These are phyloP conservation scores for Inonotus hispidus DNA, from an alignment of 1,284 basidiomycete genomes.

Conservation along the genomic window DNA sequence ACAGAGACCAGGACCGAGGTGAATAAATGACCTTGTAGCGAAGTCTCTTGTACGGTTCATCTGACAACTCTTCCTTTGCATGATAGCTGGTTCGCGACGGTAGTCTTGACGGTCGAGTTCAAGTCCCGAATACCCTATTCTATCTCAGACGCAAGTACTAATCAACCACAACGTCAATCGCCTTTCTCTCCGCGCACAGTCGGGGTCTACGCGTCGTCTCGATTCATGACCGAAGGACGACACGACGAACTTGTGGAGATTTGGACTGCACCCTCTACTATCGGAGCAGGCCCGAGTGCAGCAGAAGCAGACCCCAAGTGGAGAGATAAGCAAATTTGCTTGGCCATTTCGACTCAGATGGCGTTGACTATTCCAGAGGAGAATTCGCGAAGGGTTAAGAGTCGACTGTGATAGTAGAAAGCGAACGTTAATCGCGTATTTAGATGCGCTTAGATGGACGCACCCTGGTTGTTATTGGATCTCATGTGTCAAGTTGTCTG, in stretches of 20 bases:
- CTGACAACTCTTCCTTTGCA: not conserved
- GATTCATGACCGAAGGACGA: conserved; percentile 47
- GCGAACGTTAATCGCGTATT: too few species aligned
- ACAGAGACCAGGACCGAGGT: conserved; percentile 20
- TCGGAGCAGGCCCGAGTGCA: conserved; percentile 30
- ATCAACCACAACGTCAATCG: conserved; percentile 22
- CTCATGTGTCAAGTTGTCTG: too few species aligned
- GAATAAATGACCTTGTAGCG: not conserved
- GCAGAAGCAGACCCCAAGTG: conserved; percentile 28
- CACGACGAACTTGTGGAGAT: conserved; percentile 55
- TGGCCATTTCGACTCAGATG: conserved; percentile 59
- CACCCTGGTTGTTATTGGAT: too few species aligned
- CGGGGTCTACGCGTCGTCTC: conserved; percentile 44
- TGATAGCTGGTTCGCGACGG: conserved; percentile 55
- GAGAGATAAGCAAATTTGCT: conserved; percentile 55
- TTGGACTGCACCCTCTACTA: conserved; percentile 55
- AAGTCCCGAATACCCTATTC: conserved; percentile 45
- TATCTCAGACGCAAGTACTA: not conserved
- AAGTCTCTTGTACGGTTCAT: not conserved
- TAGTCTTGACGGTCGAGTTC: conserved; percentile 54
- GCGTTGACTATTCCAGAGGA: conserved; percentile 39
- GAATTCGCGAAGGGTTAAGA: conserved; percentile 1
- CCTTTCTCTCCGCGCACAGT: conserved; percentile 41
- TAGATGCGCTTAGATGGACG: too few species aligned
- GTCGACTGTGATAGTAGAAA: not conserved